Evolutionary conservation across 2,329 filamentous ascomycete species (phyloP).

Genomic region (Exophiala xenobiotica): DNA sequence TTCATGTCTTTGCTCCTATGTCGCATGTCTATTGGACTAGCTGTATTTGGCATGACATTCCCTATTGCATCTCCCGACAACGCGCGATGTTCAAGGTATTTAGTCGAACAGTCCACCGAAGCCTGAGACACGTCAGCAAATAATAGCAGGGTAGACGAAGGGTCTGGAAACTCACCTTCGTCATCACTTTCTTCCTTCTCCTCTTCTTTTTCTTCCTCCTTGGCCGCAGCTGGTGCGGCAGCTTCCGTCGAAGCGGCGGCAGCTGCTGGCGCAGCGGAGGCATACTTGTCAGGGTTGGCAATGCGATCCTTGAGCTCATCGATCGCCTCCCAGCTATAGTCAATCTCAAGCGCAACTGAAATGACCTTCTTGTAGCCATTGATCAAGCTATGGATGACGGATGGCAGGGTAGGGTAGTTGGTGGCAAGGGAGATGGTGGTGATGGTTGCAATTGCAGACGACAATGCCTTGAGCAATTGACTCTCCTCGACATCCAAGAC

Average conservation of each 20-base stretch:
- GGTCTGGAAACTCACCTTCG: conserved; percentile 49
- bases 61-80: conserved; percentile 39
- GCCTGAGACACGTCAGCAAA: conserved; percentile 49
- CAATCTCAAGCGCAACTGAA: conserved; percentile 83
- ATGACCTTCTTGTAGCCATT: conserved; percentile 98
- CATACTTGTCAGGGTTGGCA: conserved; percentile 97
- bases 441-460: conserved; percentile 79
- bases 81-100: conserved; percentile 34
- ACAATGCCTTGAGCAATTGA: conserved; percentile 84
- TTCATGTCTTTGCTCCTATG: conserved; percentile 35
- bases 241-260: conserved; percentile 52
- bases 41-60: conserved; percentile 38
- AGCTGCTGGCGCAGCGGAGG: conserved; percentile 72
- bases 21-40: conserved; percentile 35
- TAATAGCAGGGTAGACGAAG: conserved; percentile 42
- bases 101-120: conserved; percentile 81
- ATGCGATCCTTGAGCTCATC: conserved; percentile 99
- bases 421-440: conserved; percentile 85
- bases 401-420: conserved; percentile 94
- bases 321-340: conserved; percentile 92
- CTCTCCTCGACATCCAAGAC: conserved; percentile 94
- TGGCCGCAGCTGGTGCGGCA: conserved; percentile 52
- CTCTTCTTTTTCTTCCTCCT: conserved; percentile 61
- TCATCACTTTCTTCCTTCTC: conserved; percentile 66
- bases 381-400: conserved; percentile 92